Conservation (phyloP, 805 yeast species). For the Maudiozyma barnettii region DNA sequence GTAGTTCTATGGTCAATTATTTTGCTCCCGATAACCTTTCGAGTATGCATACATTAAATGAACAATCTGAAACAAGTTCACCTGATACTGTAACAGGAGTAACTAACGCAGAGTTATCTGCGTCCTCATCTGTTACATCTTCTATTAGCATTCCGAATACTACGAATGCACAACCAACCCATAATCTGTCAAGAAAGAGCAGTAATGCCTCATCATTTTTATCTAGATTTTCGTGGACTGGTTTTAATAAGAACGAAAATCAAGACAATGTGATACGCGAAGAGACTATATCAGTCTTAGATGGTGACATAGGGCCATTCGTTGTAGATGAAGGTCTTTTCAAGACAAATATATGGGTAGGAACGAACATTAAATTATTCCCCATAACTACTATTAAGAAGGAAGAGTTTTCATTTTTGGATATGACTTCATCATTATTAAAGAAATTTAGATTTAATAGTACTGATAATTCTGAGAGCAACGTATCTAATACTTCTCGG, state of each 20-base stretch:
- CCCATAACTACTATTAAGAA: slow-evolving; percentile 34
- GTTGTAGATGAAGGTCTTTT: slow-evolving; percentile 26
- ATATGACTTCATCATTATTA: slow-evolving; percentile 32
- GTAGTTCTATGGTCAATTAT: slow-evolving; percentile 15
- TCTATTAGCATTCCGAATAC: neutral
- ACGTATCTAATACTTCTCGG: neutral
- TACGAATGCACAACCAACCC: neutral
- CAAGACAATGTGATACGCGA: slow-evolving; percentile 12
- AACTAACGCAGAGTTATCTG: neutral
- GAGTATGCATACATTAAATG: neutral
- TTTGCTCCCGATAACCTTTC: slow-evolving; percentile 6
- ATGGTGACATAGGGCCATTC: slow-evolving; percentile 10
- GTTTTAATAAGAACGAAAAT: slow-evolving; percentile 17
- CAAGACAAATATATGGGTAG: slow-evolving; percentile 43
- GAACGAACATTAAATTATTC: slow-evolving; percentile 43
- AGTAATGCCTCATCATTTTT: slow-evolving; percentile 18
- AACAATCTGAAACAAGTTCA: neutral
- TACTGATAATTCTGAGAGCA: neutral
- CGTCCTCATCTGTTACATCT: neutral
- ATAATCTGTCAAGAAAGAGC: slow-evolving; percentile 6
- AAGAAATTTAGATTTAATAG: slow-evolving; percentile 29
- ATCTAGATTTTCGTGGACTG: slow-evolving; percentile 34
- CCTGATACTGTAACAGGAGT: neutral
- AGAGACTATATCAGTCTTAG: slow-evolving; percentile 6
- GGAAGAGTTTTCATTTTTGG: slow-evolving; percentile 34